phyloP scores from a whole-genome alignment of 2,329 filamentous ascomycete species.

The Stylonectria norvegica region DNA sequence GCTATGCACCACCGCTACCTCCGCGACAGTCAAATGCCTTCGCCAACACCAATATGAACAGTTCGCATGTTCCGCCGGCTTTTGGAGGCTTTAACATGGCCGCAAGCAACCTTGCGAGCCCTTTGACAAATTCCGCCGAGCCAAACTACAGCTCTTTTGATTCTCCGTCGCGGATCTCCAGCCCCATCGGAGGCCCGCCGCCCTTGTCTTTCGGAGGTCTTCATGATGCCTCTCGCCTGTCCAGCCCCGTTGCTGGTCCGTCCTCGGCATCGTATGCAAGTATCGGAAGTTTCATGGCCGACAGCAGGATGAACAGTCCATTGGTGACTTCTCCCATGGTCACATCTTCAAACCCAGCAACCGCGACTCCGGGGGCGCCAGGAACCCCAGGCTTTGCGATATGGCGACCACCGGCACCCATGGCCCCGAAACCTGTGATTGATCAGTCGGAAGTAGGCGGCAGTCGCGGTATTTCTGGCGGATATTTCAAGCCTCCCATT shows the following conservation, averaged over 20 bases:
- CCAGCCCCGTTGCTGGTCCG: conserved; percentile 26
- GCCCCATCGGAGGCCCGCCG: conserved; percentile 31
- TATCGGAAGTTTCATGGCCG: conserved; percentile 33
- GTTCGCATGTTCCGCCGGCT: conserved; percentile 28
- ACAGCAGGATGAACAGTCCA: conserved; percentile 24
- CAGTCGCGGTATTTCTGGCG: conserved; percentile 19
- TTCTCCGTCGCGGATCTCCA: conserved; percentile 30
- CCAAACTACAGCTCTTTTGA: conserved; percentile 32
- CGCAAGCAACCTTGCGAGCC: conserved; percentile 31
- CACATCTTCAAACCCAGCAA: conserved; percentile 18
- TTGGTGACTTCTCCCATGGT: conserved; percentile 26
- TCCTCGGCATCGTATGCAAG: conserved; percentile 31
- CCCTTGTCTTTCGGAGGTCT: conserved; percentile 32
- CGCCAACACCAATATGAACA: conserved; percentile 24
- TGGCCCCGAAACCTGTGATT: conserved; percentile 21
- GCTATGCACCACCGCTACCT: conserved; percentile 34
- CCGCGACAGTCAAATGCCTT: conserved; percentile 31
- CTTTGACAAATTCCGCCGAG: conserved; percentile 29
- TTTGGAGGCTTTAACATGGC: conserved; percentile 31
- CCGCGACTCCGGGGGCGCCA: conserved; percentile 21
- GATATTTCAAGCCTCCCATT: conserved; percentile 38
- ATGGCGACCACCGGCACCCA: conserved; percentile 35
- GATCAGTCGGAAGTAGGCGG: conserved; percentile 21
- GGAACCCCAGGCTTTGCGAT: conserved; percentile 38
- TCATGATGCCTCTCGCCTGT: conserved; percentile 28